Base-by-base conservation (phyloP, 1,284 basidiomycete genomes). In the Rhodotorula sp. region DNA sequence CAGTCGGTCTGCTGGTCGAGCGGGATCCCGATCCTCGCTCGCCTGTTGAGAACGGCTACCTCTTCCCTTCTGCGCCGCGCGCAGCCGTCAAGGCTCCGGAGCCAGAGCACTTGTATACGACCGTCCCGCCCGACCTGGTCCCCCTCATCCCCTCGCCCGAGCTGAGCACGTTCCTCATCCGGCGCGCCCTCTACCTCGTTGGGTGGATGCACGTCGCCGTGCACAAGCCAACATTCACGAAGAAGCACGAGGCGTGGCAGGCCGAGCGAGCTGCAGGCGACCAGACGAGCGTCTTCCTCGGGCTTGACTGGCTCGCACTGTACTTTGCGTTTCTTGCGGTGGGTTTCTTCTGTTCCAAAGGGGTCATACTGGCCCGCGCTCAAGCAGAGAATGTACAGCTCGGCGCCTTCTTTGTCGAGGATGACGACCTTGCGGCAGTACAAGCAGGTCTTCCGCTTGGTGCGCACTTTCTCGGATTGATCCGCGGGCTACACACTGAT, bases 161-260 rank as follows among this genome's bases (percentile, higher is more conserved):
- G 16, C 54, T 55, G 14, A 41, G 54, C 34, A 16, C 14, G 3
- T 55, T 55, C 27, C 54, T 55, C 27, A 41, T 55, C 27, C 7
- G 17, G 14, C 54, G 54, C 25, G 54, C 54, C 7, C 13, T 55
- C 14, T 17, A 41, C 27, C 4, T 41, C 14, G 54, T 55, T 7
- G 54, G 54, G 14, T 55, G 54, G 54, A 34, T 55, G 54, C 54
- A 55, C 54, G 54, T 55, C 4, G 34, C 54, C 7, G 54, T 55
- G 27, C 54, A 55, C 27, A n/a, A 10, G 14, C 13, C 54, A 8
- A 55, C 54, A 14, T 55, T 55, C 27, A 16, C 17, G 7, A 55
- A 34, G 54, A 55, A 55, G 54, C 34, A 41, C 34, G 14, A 17
- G 9, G n/a, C 27, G 25, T 55, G 54, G 54, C 25, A 34, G 17